A percentile compares a stretch with the other conserved stretches of the same genome.
phyloP scores from a whole-genome alignment of 164 flowering plant genomes.

The Platanus orientalis region DNA sequence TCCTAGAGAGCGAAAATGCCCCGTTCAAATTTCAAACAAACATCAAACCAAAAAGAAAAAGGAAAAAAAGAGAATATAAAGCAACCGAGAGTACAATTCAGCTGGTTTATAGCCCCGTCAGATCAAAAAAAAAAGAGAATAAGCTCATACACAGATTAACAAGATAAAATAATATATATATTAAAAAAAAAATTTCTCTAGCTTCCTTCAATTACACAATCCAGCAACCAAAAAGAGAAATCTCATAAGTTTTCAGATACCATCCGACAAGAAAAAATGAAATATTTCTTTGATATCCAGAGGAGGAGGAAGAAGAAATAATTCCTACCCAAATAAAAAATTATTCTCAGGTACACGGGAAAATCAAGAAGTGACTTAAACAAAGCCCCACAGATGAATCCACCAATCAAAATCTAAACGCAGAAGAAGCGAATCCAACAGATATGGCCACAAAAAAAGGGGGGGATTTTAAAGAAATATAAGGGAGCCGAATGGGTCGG shows the following conservation, averaged over 20 bases:
- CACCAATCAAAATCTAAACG: neutral
- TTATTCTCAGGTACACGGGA: neutral
- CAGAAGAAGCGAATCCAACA: neutral
- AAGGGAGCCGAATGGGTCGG: neutral
- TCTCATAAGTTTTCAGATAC: neutral
- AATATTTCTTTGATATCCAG: neutral
- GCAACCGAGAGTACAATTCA: too few relatives aligned
- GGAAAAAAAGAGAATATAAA: neutral
- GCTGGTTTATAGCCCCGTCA: too few relatives aligned
- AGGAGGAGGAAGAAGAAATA: neutral
- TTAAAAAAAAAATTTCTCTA: too few relatives aligned
- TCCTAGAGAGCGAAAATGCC: too few relatives aligned
- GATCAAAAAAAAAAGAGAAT: too few relatives aligned
- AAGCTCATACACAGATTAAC: too few relatives aligned
- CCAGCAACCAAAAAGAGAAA: neutral
- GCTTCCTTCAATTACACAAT: neutral
- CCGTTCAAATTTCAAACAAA: neutral
- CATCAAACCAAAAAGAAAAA: neutral
- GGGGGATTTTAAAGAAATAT: neutral
- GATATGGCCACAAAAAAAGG: neutral
- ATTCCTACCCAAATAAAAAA: constrained; percentile 3
- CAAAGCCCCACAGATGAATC: neutral
- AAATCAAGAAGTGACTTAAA: neutral
- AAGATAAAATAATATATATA: neutral
- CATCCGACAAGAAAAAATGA: neutral